phyloP scores from a whole-genome alignment of 2,329 filamentous ascomycete species.

The Lizonia empirigonia region DNA sequence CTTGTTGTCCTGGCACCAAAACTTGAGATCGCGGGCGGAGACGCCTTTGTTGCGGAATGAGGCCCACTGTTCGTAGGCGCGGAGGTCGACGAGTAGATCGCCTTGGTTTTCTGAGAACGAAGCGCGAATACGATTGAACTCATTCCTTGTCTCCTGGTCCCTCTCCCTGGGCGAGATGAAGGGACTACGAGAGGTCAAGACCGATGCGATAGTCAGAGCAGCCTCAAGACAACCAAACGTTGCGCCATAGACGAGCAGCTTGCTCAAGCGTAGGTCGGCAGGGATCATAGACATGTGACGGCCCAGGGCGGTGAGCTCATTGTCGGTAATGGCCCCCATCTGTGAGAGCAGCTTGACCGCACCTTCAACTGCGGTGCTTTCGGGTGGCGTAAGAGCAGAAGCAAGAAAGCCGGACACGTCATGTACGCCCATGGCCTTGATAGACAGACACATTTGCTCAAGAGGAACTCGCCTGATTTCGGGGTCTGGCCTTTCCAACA shows the following conservation, averaged over 20 bases:
- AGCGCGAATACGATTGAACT: slow-evolving; percentile 76
- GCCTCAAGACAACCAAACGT: slow-evolving; percentile 92
- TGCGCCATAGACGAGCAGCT: slow-evolving; percentile 92
- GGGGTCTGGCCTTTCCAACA: slow-evolving; percentile 91
- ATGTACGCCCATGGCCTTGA: slow-evolving; percentile 89
- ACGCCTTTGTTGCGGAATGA: slow-evolving; percentile 64
- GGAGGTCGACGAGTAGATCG: slow-evolving; percentile 85
- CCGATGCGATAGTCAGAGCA: slow-evolving; percentile 85
- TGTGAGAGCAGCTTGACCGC: slow-evolving; percentile 78
- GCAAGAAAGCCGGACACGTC: slow-evolving; percentile 83
- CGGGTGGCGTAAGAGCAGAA: slow-evolving; percentile 87
- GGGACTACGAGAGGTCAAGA: slow-evolving; percentile 86
- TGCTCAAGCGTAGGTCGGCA: slow-evolving; percentile 88
- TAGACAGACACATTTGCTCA: slow-evolving; percentile 91
- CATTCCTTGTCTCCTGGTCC: slow-evolving; percentile 81
- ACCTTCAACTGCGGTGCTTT: slow-evolving; percentile 81
- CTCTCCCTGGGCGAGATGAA: slow-evolving; percentile 85
- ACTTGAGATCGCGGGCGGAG: slow-evolving; percentile 66
- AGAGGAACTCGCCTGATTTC: slow-evolving; percentile 92
- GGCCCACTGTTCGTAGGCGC: slow-evolving; percentile 83
- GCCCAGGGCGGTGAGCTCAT: slow-evolving; percentile 87
- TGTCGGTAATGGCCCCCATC: slow-evolving; percentile 87
- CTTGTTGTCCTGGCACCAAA: slow-evolving; percentile 86
- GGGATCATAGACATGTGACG: slow-evolving; percentile 94
- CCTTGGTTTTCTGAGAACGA: slow-evolving; percentile 79